Percentiles rank a stretch among this genome's conserved stretches.
Evolutionary conservation across 169 alveolate genomes (phyloP).

Genomic region (Plasmodium malariae): DNA sequence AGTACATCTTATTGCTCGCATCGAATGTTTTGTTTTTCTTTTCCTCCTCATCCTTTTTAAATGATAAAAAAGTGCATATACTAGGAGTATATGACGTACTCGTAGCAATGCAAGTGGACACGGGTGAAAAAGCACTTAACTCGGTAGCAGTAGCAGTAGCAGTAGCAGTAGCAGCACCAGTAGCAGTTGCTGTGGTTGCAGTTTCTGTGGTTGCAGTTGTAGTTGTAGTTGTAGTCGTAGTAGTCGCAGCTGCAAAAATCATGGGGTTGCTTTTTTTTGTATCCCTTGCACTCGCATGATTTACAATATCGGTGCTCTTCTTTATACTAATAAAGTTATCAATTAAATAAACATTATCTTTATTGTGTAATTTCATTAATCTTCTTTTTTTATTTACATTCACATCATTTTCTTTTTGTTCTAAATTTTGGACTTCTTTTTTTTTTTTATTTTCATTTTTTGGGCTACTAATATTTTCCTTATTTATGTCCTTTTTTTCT

Average conservation of each 20-base stretch:
- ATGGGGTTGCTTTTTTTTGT: background rate
- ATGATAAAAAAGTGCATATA: slow-evolving; percentile 18
- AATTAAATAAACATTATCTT: slow-evolving; percentile 41
- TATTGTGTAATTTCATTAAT: slow-evolving; percentile 32
- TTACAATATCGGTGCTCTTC: background rate
- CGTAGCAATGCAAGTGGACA: background rate
- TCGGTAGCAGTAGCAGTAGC: background rate
- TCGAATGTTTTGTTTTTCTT: background rate
- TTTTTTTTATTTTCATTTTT: slow-evolving; percentile 15
- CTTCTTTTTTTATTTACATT: slow-evolving; percentile 44
- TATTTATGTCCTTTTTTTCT: slow-evolving; percentile 11
- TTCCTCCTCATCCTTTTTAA: slow-evolving; percentile 4
- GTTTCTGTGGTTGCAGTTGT: background rate
- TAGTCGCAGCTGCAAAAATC: background rate
- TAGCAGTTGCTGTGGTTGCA: background rate
- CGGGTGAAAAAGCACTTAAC: background rate
- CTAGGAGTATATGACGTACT: slow-evolving; percentile 13
- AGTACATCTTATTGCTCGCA: background rate
- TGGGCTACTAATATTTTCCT: background rate
- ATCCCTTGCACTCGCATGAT: background rate
- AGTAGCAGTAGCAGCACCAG: background rate
- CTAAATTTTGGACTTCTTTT: background rate
- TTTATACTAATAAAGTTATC: slow-evolving; percentile 54
- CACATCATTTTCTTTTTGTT: slow-evolving; percentile 22
- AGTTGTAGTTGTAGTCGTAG: background rate